Evolutionary conservation across 192 early-diverging fungal genomes (phyloP).

Genomic region (Mortierella hygrophila): DNA sequence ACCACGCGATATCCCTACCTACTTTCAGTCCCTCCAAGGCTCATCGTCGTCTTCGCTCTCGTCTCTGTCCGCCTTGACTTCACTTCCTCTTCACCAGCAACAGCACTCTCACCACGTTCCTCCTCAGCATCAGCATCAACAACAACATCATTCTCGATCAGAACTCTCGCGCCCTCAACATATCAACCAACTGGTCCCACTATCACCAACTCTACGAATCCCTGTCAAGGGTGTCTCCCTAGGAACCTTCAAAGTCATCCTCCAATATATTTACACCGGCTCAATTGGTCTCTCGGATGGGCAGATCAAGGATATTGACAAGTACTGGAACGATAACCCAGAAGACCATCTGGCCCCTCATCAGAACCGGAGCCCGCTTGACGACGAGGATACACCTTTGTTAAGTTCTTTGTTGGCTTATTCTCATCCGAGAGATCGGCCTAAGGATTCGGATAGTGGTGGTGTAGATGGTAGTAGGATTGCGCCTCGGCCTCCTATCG

Average conservation of each 20-base stretch:
- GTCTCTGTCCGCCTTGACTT: not conserved
- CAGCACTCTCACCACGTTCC: not conserved
- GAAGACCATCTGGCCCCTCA: not conserved
- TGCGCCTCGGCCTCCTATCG: not conserved
- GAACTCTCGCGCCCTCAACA: not conserved
- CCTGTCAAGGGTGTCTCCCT: slow-evolving; percentile 17
- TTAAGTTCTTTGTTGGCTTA: not conserved
- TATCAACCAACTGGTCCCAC: not conserved
- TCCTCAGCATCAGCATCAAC: not conserved
- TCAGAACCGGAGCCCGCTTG: not conserved
- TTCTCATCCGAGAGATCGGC: not conserved
- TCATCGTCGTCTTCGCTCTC: not conserved
- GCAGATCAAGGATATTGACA: not conserved
- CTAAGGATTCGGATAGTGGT: not conserved
- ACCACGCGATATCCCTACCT: not conserved
- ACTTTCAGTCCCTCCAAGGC: not conserved
- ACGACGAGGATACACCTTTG: not conserved
- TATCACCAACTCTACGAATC: slow-evolving; percentile 12
- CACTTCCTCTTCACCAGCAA: not conserved
- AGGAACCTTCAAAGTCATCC: slow-evolving; percentile 19
- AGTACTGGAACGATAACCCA: not conserved
- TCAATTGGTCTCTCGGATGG: slow-evolving; percentile 16
- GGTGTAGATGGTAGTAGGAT: not conserved
- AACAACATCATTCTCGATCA: not conserved
- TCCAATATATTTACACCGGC: slow-evolving; percentile 34